A percentile compares a stretch with the other conserved stretches of the same genome.
These are phyloP conservation scores for Pseudogymnoascus sp. DNA, from an alignment of 2,329 filamentous ascomycete genomes.

Conservation along the genomic window DNA sequence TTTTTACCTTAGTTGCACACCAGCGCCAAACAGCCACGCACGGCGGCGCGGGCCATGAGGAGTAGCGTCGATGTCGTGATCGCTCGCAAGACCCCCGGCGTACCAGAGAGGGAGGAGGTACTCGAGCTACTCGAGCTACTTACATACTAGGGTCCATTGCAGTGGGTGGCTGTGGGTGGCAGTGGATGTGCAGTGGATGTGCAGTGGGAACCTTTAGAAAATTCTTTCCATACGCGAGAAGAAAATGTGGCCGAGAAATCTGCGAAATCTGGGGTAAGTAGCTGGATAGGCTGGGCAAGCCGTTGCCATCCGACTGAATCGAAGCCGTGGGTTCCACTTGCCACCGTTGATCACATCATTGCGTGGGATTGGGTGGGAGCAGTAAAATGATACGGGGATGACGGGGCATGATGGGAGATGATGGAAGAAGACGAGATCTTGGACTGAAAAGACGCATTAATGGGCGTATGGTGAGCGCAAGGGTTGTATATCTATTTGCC, in stretches of 20 bases:
- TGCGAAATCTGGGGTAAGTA: neutral
- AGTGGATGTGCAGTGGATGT: too few species aligned
- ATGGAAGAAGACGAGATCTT: conserved; percentile 5
- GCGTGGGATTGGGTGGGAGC: neutral
- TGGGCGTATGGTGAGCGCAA: neutral
- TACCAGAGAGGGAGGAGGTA: neutral
- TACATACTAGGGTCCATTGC: neutral
- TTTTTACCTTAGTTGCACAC: neutral
- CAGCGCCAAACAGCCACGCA: neutral
- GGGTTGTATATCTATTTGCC: neutral
- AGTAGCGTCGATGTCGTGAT: conserved; percentile 6
- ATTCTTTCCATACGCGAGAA: conserved; percentile 1
- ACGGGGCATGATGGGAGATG: neutral
- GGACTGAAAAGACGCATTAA: neutral
- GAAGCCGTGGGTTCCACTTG: neutral
- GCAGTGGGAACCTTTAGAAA: neutral
- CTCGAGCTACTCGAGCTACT: neutral
- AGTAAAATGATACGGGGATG: conserved; percentile 3
- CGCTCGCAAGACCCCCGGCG: neutral
- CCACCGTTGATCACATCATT: neutral
- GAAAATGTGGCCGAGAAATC: conserved; percentile 4
- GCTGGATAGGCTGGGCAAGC: neutral
- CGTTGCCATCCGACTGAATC: neutral
- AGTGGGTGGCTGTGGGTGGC: neutral
- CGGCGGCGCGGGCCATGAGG: neutral